phyloP scores from a whole-genome alignment of 163 green algal species.

The Chloroidium sp. region DNA sequence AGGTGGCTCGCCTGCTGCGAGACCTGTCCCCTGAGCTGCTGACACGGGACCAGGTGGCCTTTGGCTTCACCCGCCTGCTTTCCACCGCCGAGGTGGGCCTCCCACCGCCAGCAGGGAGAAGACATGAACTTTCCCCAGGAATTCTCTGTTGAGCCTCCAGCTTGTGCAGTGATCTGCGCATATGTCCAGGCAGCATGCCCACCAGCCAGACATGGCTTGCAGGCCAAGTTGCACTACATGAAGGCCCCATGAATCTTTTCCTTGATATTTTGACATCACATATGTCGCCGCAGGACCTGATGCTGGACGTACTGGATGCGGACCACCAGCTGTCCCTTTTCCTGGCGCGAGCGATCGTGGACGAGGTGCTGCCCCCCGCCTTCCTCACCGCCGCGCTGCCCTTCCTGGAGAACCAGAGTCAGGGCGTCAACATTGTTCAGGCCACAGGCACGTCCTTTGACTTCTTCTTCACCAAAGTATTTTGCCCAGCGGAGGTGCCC shows the following conservation, averaged over 20 bases:
- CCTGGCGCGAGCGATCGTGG: slow-evolving; percentile 68
- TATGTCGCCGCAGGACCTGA: slow-evolving; percentile 45
- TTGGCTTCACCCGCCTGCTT: slow-evolving; percentile 73
- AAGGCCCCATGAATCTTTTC: background rate
- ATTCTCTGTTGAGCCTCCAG: background rate
- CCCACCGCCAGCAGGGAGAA: background rate
- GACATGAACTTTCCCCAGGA: background rate
- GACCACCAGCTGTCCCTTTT: slow-evolving; percentile 50
- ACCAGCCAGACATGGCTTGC: background rate
- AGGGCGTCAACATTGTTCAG: too few species aligned
- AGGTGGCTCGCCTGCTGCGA: slow-evolving; percentile 60
- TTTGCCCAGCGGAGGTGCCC: too few species aligned
- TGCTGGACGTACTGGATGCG: slow-evolving; percentile 81
- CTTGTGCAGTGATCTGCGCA: background rate
- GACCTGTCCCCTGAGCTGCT: slow-evolving; percentile 44
- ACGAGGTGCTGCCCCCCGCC: slow-evolving; percentile 49
- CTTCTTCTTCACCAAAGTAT: too few species aligned
- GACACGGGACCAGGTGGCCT: slow-evolving; percentile 26
- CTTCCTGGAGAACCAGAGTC: too few species aligned
- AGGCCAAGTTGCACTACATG: too few species aligned
- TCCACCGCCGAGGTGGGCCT: slow-evolving; percentile 34
- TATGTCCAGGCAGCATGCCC: background rate
- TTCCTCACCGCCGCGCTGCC: background rate
- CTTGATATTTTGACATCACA: background rate
- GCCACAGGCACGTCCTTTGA: too few species aligned